phyloP scores from a whole-genome alignment of 2,329 filamentous ascomycete species.

The Hypomyces perniciosus region DNA sequence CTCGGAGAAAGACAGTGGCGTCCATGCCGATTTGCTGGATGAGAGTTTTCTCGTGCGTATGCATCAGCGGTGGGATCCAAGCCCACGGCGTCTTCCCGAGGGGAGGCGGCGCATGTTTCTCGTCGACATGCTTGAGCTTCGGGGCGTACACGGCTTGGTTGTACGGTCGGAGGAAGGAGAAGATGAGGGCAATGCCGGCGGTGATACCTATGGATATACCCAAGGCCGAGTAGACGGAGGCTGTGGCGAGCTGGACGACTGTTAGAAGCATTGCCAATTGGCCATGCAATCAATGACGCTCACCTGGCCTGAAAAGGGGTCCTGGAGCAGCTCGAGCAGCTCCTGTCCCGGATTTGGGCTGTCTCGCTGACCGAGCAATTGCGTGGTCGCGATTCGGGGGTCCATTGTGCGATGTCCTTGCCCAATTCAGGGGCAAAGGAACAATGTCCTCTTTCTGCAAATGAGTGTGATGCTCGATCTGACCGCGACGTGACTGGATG shows the following conservation, averaged over 20 bases:
- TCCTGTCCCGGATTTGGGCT: constrained; percentile 29
- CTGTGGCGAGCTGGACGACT: constrained; percentile 22
- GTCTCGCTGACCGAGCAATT: constrained; percentile 13
- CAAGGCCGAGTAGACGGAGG: constrained; percentile 70
- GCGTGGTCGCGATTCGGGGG: constrained; percentile 6
- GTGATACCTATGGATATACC: constrained; percentile 75
- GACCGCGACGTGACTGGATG: background rate
- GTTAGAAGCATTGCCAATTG: background rate
- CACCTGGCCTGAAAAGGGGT: constrained; percentile 46
- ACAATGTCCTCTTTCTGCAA: background rate
- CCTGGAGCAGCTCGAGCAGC: constrained; percentile 42
- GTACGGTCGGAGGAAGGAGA: constrained; percentile 85
- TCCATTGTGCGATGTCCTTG: constrained; percentile 17
- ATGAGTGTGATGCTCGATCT: background rate
- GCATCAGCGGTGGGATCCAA: constrained; percentile 75
- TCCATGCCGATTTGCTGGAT: constrained; percentile 85
- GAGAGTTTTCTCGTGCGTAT: constrained; percentile 69
- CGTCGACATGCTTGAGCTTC: constrained; percentile 85
- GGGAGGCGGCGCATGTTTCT: constrained; percentile 80
- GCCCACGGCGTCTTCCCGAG: constrained; percentile 82
- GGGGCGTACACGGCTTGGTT: constrained; percentile 92
- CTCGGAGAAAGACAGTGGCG: constrained; percentile 82
- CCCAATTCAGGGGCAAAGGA: constrained; percentile 3
- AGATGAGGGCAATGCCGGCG: constrained; percentile 65
- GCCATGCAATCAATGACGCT: background rate